These are phyloP conservation scores for Narthecium ossifragum DNA, from an alignment of 106 monocot genomes.

Conservation along the genomic window DNA sequence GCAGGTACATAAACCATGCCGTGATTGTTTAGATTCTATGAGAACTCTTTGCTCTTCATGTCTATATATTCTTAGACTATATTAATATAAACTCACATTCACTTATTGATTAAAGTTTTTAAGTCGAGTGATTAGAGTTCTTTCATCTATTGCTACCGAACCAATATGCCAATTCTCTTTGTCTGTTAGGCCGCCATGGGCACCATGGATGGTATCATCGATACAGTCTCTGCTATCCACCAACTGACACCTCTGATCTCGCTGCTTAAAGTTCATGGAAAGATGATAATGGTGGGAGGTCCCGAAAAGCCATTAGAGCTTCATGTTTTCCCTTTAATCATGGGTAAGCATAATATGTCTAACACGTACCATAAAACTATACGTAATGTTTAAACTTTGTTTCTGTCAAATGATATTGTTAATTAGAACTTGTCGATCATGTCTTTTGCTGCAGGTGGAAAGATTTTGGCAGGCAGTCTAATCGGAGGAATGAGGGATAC, in stretches of 20 bases:
- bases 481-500: constrained; percentile 77
- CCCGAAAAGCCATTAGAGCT: constrained; percentile 69
- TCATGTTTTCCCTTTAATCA: constrained; percentile 40
- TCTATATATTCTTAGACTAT: too few relatives aligned
- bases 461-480: constrained; percentile 52
- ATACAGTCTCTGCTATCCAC: constrained; percentile 73
- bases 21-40: not conserved
- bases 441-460: constrained; percentile 66
- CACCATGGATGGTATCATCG: constrained; percentile 86
- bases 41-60: too few relatives aligned
- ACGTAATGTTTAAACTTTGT: not conserved
- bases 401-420: not conserved
- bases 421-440: too few relatives aligned
- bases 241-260: constrained; percentile 33
- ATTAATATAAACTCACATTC: too few relatives aligned
- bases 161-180: too few relatives aligned
- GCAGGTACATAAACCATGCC: constrained; percentile 30
- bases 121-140: too few relatives aligned
- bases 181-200: constrained; percentile 51
- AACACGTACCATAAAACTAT: too few relatives aligned
- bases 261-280: constrained; percentile 59
- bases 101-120: too few relatives aligned
- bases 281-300: constrained; percentile 67
- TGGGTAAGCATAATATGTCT: constrained; percentile 39
- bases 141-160: not conserved